Evolutionary conservation across 179 eudicot genomes (phyloP), one percentile per base, ranked within the genome.

Genomic region (Heliamphora pulchella): DNA sequence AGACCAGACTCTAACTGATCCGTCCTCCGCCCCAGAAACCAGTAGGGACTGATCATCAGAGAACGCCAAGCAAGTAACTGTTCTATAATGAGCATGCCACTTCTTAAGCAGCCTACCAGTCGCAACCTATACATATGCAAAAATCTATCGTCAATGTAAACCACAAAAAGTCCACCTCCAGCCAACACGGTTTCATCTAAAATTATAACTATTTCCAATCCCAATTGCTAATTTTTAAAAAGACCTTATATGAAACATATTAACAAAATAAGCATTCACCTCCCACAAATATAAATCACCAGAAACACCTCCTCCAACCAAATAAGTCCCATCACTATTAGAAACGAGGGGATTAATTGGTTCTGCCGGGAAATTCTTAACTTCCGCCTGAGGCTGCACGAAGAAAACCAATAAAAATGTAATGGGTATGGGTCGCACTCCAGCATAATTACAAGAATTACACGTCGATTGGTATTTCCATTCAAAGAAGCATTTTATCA

Each of bases 21-120:
- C 97, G 86, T 95, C 98, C 80, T 91, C 97, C 43, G 97, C 84
- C 77, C 98, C 98, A 47, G 97, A 93, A 54, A 95, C 87, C 86
- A 95, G 69, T 41, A 91, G 85, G 2, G 98, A 91, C 73, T 93
- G 93, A 80, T 93, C 95, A n/a, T 91, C 93, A 8, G 88, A 87
- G 77, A 90, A 85, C 73, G 82, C 86, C 84, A 95, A 85, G 84
- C 95, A 89, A 13, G 93, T 86, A 80, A 95, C 91, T 61, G 90
- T 89, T 87, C 95, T 92, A 76, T 87, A 86, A 83, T 93, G 97
- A 61, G 91, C 98, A 86, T 88, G 93, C 98, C 98, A 95, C 83
- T 87, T 95, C 87, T 83, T 91, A 8, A 91, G 94, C 85, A 95
- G 83, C 80, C 88, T 89, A 46, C 97, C 97, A 43, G 92, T 88